Evolutionary conservation across 2,329 filamentous ascomycete genomes (phyloP).

Genomic region (Botrytis porri): DNA sequence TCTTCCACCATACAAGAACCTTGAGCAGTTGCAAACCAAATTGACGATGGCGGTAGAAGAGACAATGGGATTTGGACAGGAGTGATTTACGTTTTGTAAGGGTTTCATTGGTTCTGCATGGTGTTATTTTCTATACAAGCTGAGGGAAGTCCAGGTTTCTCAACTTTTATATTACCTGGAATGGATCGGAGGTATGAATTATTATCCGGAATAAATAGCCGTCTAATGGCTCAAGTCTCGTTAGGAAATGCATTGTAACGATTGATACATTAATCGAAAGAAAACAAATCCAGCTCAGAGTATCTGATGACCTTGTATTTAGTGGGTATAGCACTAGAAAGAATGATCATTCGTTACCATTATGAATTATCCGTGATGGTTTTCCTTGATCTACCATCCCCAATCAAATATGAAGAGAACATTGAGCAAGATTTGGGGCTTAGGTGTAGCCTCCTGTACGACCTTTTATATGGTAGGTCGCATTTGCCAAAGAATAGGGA

Average conservation of each 20-base stretch:
- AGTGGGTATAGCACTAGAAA: neutral
- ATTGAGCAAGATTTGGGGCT: neutral
- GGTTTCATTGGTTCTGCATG: constrained; percentile 26
- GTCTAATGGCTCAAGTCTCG: neutral
- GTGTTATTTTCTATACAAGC: constrained; percentile 30
- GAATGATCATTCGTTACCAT: neutral
- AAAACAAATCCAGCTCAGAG: constrained; percentile 1
- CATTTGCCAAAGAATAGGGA: neutral
- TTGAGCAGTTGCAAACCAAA: constrained; percentile 83
- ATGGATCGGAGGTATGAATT: constrained; percentile 7
- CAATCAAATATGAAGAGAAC: neutral
- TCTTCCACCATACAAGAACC: constrained; percentile 85
- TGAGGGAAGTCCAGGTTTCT: constrained; percentile 14
- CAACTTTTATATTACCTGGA: constrained; percentile 14
- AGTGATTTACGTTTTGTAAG: constrained; percentile 50
- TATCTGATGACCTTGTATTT: constrained; percentile 9
- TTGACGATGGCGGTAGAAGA: constrained; percentile 97
- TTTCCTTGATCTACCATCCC: neutral
- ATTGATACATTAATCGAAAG: constrained; percentile 16
- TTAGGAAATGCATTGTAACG: constrained; percentile 15
- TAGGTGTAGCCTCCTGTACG: neutral
- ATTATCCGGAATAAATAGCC: constrained; percentile 6
- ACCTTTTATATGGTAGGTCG: neutral
- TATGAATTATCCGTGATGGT: neutral
- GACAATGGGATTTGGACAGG: constrained; percentile 97